Evolutionary conservation across 805 yeast genomes (phyloP), one percentile per base, ranked within the genome.

Genomic region (Kluyveromyces lactis): DNA sequence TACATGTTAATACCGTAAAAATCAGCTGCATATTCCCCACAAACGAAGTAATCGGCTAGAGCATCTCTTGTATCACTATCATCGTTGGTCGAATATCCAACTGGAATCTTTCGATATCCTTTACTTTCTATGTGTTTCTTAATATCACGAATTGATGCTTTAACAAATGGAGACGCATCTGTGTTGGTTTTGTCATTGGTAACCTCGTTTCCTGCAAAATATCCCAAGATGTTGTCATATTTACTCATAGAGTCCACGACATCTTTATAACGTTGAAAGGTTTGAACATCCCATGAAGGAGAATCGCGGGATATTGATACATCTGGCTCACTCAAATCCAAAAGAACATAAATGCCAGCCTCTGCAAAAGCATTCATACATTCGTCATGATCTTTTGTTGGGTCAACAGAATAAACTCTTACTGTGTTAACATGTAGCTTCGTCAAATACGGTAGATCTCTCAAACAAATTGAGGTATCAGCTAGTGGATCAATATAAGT

Each of bases 151-250:
- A 92, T 73, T 13, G 97, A 95, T 23, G 97, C 96, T 71, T 90
- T 92, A 42, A 92, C 95, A 63, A 79, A 90, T 1, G 97, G 86
- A 21, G 97, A 87, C 24, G 97, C 85, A 50, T 78, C 81, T 11
- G 97, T 84, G 63, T 86, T 89, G 36, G 86, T 67, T 32, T 64
- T 66, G 56, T 85, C 86, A 63, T 89, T 90, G 44, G 90, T 77
- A 39, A 92, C 97, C 72, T 90, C 98, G 64, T 92, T 92, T 45
- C 97, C 98, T 21, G 97, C 97, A 64, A 90, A 89, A 73, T 86
- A 89, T 2, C 97, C 98, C 47, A 90, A 70, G 15, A 86, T 75
- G 64, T 90, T 90, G 35, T 80, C 64, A 66, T 89, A 90, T 51
- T 73, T 69, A 43, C 78, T 75, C 68, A 92, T 75, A 50, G 73